Percentiles rank a stretch among this genome's conserved stretches.
Conservation (phyloP, 257 asterid species). For the Ehretia macrophylla region DNA sequence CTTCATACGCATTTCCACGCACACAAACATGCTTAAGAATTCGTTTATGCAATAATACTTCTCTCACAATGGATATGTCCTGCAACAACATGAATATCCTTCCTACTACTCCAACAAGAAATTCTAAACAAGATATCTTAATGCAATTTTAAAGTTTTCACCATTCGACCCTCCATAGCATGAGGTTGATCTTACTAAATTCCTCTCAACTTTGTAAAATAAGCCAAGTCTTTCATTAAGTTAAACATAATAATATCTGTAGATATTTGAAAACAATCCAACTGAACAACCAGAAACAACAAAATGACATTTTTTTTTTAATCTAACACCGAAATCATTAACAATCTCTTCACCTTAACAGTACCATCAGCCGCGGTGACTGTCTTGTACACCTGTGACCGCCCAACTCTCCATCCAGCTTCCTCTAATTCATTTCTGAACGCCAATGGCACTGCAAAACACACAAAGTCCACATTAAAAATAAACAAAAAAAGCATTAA, state of each 20-base stretch:
- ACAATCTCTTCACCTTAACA: constrained; percentile 50
- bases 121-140: too few species aligned
- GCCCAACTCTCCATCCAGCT: constrained; percentile 85
- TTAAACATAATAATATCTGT: too few species aligned
- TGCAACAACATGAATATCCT: neutral
- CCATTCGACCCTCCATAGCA: neutral
- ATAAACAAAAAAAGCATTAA: neutral
- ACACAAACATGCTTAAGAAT: too few species aligned
- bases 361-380: constrained; percentile 93
- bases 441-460: constrained; percentile 67
- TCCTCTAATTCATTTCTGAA: constrained; percentile 76
- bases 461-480: constrained; percentile 9
- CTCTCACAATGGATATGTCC: neutral
- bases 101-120: too few species aligned
- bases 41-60: neutral
- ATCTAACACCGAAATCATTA: neutral
- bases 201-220: too few species aligned
- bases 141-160: neutral
- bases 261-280: too few species aligned
- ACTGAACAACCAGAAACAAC: too few species aligned
- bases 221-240: too few species aligned
- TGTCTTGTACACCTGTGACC: constrained; percentile 58
- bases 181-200: neutral
- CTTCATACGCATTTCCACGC: neutral
- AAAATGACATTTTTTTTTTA: too few species aligned